Base-by-base conservation (phyloP, 75 land plant species). In the Ceratopteris richardii region DNA sequence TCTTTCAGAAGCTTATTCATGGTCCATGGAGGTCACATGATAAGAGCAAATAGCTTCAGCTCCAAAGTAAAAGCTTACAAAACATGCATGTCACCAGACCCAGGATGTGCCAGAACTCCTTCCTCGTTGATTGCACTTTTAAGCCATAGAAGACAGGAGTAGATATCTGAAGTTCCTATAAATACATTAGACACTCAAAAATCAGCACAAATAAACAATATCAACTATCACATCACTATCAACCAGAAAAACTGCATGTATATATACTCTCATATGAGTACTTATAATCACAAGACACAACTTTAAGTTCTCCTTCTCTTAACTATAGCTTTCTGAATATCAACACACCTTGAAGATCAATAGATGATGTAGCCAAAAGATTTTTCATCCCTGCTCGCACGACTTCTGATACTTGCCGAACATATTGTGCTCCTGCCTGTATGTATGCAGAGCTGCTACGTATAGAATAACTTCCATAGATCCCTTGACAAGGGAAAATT, bases 281-380 rank as follows among this genome's bases (percentile, higher is more conserved):
- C n/a, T n/a, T n/a, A n/a, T n/a, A n/a, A n/a, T n/a, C n/a, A n/a
- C n/a, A n/a, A n/a, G n/a, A n/a, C n/a, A n/a, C n/a, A n/a, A n/a
- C n/a, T n/a, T n/a, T n/a, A n/a, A n/a, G n/a, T n/a, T n/a, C n/a
- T n/a, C n/a, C n/a, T n/a, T n/a, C n/a, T n/a, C n/a, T n/a, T n/a
- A n/a, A n/a, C n/a, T n/a, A n/a, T n/a, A n/a, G n/a, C n/a, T n/a
- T n/a, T n/a, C n/a, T n/a, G n/a, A n/a, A n/a, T n/a, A n/a, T n/a
- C n/a, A n/a, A 33, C 37, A 33, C 37, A 93, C 98, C 98, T 81
- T 80, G 95, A 39, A 80, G 53, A 54, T 94, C 96, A 79, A 71
- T 53, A 43, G 76, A 40, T 28, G 96, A 66, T 39, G 63, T 83
- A 29, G 57, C 79, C 3, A 80, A 73, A 29, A 81, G 57, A 31